These are phyloP conservation scores for Calonectria leucothoes DNA, from an alignment of 2,329 filamentous ascomycete genomes.

Conservation along the genomic window DNA sequence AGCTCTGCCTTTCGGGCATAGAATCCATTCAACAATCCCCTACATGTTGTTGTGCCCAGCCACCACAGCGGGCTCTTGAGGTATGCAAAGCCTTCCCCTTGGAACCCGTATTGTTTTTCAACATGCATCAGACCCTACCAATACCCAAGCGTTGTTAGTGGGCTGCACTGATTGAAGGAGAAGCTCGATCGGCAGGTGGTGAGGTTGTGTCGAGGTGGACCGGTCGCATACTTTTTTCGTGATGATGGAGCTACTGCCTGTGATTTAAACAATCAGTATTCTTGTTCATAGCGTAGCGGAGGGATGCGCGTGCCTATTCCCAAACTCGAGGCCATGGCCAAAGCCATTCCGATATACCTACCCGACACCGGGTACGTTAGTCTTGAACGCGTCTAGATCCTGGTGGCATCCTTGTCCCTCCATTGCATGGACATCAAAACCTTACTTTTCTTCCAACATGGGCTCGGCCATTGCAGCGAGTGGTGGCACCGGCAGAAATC, in stretches of 20 bases:
- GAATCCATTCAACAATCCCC: neutral
- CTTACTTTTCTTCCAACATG: neutral
- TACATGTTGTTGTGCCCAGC: constrained; percentile 4
- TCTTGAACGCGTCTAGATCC: too few relatives aligned
- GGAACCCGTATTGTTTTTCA: neutral
- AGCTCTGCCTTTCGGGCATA: neutral
- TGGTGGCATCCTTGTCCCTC: too few relatives aligned
- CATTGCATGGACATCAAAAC: neutral
- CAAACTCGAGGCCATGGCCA: constrained; percentile 6
- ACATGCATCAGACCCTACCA: neutral
- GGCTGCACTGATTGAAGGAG: neutral
- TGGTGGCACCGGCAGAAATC: neutral
- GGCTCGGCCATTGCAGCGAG: neutral
- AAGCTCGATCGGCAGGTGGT: neutral
- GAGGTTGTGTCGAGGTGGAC: neutral
- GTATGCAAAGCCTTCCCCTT: neutral
- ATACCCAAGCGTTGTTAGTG: neutral
- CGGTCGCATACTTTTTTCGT: neutral
- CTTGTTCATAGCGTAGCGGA: neutral
- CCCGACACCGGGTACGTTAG: neutral
- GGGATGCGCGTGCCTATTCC: neutral
- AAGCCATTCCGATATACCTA: neutral
- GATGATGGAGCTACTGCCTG: constrained; percentile 2
- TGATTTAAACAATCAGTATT: neutral
- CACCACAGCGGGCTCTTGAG: constrained; percentile 12